A percentile compares a stretch with the other conserved stretches of the same genome.
Evolutionary conservation across 768 basidiomycete species (phyloP).

Genomic region (Zangia roseola): DNA sequence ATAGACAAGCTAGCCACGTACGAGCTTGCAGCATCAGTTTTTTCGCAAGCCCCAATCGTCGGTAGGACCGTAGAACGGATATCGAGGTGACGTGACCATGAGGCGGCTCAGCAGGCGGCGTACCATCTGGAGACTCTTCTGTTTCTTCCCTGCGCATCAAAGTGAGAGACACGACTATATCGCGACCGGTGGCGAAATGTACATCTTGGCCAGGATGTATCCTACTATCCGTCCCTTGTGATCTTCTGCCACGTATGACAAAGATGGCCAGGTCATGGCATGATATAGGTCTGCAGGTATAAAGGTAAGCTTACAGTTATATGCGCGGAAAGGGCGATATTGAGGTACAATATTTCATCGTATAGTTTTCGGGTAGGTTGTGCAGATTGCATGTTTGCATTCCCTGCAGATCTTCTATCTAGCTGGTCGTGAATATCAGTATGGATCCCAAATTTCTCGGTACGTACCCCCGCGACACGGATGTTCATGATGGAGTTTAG

Average conservation of each 20-base stretch:
- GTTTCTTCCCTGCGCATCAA: conserved; percentile 52
- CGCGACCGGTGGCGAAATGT: conserved; percentile 21
- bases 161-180: conserved; percentile 25
- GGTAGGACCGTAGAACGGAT: conserved; percentile 86
- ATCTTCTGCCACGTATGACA: conserved; percentile 92
- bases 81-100: conserved; percentile 98
- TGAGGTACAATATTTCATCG: conserved; percentile 70
- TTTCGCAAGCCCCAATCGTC: conserved; percentile 90
- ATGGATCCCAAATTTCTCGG: background rate
- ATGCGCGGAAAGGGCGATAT: background rate
- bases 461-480: conserved; percentile 29
- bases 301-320: background rate
- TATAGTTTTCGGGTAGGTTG: conserved; percentile 91
- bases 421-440: conserved; percentile 17
- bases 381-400: conserved; percentile 95
- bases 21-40: conserved; percentile 93
- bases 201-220: conserved; percentile 97
- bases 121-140: conserved; percentile 42
- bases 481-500: conserved; percentile 25
- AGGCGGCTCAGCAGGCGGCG: conserved; percentile 49
- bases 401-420: conserved; percentile 86
- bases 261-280: conserved; percentile 86
- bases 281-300: conserved; percentile 78
- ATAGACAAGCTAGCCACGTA: conserved; percentile 39
- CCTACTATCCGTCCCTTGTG: conserved; percentile 87